phyloP scores from a whole-genome alignment of 345 rosid species.

The Eucalyptus curtisii region DNA sequence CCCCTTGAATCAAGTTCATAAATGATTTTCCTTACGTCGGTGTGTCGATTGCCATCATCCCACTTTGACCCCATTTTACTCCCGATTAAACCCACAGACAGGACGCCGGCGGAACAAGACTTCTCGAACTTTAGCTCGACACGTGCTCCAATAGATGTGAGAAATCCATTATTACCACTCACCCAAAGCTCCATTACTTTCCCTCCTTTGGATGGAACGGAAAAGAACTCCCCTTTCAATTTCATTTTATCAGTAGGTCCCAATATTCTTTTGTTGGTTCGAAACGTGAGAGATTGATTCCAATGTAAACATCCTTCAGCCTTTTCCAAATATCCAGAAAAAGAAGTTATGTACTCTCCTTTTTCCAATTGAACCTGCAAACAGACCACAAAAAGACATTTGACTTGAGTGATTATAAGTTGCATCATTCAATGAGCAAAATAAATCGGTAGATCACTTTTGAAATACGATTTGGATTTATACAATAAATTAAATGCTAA shows the following conservation, averaged over 20 bases:
- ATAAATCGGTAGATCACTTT: rapidly evolving
- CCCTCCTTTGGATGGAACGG: neutral
- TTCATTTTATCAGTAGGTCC: neutral
- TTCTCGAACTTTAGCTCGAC: rapidly evolving
- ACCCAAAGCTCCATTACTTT: neutral
- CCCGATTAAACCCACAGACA: neutral
- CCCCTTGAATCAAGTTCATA: too few relatives aligned
- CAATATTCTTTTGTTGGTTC: neutral
- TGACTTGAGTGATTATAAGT: rapidly evolving
- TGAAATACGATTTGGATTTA: too few relatives aligned
- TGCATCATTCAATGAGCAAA: neutral
- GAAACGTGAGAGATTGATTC: neutral
- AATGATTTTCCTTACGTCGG: neutral
- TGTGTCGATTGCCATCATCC: neutral
- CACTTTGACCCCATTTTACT: rapidly evolving
- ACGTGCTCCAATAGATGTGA: neutral
- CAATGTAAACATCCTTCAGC: rapidly evolving
- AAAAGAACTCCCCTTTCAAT: neutral
- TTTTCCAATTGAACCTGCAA: neutral
- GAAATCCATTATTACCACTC: neutral
- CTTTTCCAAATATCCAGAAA: neutral
- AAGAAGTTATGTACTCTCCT: neutral
- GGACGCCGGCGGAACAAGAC: rapidly evolving
- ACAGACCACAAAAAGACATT: neutral
- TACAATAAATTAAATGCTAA: rapidly evolving